Percentiles rank a stretch among this genome's conserved stretches.
phyloP scores from a whole-genome alignment of 345 rosid genomes.

The Boechera retrofracta region DNA sequence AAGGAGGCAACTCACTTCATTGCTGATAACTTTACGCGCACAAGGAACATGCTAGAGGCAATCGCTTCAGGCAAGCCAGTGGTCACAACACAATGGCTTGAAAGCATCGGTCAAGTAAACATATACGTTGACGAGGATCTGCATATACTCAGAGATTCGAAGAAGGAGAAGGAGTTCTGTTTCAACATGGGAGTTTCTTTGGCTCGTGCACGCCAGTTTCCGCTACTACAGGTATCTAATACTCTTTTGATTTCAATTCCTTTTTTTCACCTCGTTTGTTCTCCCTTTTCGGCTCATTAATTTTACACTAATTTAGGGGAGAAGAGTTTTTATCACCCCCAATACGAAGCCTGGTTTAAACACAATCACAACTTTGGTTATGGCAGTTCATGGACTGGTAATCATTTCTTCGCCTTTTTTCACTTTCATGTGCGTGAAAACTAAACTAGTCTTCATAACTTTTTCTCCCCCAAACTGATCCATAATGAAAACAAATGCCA shows the following conservation, averaged over 20 bases:
- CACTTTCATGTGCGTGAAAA: slow-evolving; percentile 10
- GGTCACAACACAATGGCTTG: slow-evolving; percentile 83
- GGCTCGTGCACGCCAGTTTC: slow-evolving; percentile 67
- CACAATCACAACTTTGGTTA: slow-evolving; percentile 65
- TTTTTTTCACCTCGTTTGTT: slow-evolving; percentile 15
- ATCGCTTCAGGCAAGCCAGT: slow-evolving; percentile 85
- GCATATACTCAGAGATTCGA: slow-evolving; percentile 64
- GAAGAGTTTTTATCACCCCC: slow-evolving; percentile 70
- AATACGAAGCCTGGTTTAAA: slow-evolving; percentile 74
- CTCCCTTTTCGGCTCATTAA: slow-evolving; percentile 28
- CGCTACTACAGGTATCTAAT: slow-evolving; percentile 59
- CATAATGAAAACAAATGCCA: slow-evolving; percentile 41
- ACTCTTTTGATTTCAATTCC: not conserved
- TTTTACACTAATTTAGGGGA: slow-evolving; percentile 54
- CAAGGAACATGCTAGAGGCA: slow-evolving; percentile 90
- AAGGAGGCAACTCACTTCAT: slow-evolving; percentile 78
- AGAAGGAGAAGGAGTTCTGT: slow-evolving; percentile 81
- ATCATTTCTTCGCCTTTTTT: not conserved
- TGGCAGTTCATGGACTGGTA: slow-evolving; percentile 79
- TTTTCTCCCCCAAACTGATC: slow-evolving; percentile 35
- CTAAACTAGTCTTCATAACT: not conserved
- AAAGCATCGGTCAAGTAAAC: slow-evolving; percentile 70
- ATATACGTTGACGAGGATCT: slow-evolving; percentile 71
- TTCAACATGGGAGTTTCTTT: slow-evolving; percentile 76
- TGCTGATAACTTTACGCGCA: slow-evolving; percentile 77